These are phyloP conservation scores for Rubroboletus pulcherrimus DNA, from an alignment of 768 basidiomycete genomes.

Conservation along the genomic window DNA sequence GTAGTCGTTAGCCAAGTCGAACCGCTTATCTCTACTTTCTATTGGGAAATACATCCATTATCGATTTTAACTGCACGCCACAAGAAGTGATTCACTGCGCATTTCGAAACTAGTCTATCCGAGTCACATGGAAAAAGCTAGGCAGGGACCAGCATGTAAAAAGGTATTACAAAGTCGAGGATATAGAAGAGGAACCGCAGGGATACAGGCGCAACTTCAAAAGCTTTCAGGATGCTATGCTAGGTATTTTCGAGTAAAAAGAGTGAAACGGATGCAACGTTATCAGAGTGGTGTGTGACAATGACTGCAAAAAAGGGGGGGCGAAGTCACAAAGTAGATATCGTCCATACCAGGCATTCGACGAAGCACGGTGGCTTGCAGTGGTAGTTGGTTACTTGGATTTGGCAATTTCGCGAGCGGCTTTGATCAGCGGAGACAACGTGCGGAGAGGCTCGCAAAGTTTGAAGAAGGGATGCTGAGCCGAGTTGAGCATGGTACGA, in stretches of 20 bases:
- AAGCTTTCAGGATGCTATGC: constrained; percentile 8
- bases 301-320: constrained; percentile 17
- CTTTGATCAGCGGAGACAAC: constrained; percentile 86
- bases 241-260: constrained; percentile 11
- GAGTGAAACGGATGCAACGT: constrained; percentile 16
- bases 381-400: constrained; percentile 30
- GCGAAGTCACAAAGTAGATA: constrained; percentile 10
- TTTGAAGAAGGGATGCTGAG: constrained; percentile 84
- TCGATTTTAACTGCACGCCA: constrained; percentile 11
- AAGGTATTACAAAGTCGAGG: constrained; percentile 32
- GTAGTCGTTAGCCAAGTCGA: constrained; percentile 2
- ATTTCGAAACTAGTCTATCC: constrained; percentile 26
- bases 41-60: constrained; percentile 8
- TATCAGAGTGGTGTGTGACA: constrained; percentile 13
- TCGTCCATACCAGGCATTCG: constrained; percentile 3
- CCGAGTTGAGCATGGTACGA: constrained; percentile 1
- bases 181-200: constrained; percentile 20
- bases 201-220: constrained; percentile 14
- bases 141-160: constrained; percentile 16
- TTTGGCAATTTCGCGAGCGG: constrained; percentile 83
- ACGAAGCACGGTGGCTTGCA: neutral
- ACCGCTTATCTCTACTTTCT: constrained; percentile 3
- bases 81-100: constrained; percentile 7
- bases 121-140: constrained; percentile 13
- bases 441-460: constrained; percentile 83